phyloP scores from a whole-genome alignment of 2,329 filamentous ascomycete genomes.

The Microsporum ferrugineum region DNA sequence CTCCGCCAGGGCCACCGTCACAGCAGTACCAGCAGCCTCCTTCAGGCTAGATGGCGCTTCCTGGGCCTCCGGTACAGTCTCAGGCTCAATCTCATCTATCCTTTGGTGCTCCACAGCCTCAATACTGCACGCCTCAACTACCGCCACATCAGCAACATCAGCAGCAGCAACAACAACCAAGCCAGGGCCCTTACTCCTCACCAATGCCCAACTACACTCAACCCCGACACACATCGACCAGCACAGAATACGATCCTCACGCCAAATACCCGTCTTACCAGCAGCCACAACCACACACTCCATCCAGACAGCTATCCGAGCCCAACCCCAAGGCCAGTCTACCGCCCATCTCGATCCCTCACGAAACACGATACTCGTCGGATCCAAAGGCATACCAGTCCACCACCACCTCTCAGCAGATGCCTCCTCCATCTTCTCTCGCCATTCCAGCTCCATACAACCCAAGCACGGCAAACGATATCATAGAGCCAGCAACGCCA shows the following conservation, averaged over 20 bases:
- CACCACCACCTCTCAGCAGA: conserved; percentile 1
- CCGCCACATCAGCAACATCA: conserved; percentile 6
- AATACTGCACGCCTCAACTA: conserved; percentile 34
- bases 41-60: conserved; percentile 9
- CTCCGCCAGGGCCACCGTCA: conserved; percentile 26
- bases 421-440: conserved; percentile 15
- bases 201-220: conserved; percentile 27
- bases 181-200: conserved; percentile 26
- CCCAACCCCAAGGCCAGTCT: conserved; percentile 19
- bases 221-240: conserved; percentile 23
- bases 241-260: conserved; percentile 24
- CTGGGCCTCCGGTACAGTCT: conserved; percentile 8
- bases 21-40: conserved; percentile 29
- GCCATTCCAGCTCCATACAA: conserved; percentile 11
- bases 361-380: conserved; percentile 25
- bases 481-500: not conserved
- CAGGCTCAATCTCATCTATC: conserved; percentile 32
- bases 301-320: not conserved
- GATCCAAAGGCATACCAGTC: conserved; percentile 33
- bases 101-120: conserved; percentile 31
- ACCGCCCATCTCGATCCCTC: conserved; percentile 19
- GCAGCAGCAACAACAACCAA: conserved; percentile 27
- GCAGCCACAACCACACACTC: not conserved
- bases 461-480: not conserved
- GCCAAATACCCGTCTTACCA: conserved; percentile 22